Conservation (phyloP, 2,329 filamentous ascomycete species). For the Nakataea oryzae region DNA sequence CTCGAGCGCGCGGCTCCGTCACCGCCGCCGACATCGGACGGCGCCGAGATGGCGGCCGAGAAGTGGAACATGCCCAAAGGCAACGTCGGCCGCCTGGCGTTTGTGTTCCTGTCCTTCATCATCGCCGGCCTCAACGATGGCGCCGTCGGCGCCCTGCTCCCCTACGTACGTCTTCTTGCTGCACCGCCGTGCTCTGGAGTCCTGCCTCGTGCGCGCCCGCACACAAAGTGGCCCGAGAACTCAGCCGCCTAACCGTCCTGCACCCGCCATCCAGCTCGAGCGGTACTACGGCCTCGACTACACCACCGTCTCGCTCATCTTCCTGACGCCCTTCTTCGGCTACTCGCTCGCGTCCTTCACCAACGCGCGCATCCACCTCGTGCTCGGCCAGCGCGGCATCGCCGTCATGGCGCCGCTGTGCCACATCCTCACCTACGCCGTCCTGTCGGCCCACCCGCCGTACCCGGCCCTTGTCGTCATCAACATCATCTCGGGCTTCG, state of each 20-base stretch:
- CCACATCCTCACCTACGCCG: slow-evolving; percentile 54
- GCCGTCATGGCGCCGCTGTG: slow-evolving; percentile 47
- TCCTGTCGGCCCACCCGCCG: slow-evolving; percentile 54
- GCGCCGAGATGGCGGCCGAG: background rate
- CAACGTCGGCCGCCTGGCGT: slow-evolving; percentile 6
- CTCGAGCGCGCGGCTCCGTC: background rate
- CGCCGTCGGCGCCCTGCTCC: slow-evolving; percentile 2
- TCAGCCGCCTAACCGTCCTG: too few relatives aligned
- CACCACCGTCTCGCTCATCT: slow-evolving; percentile 35
- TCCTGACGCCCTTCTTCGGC: slow-evolving; percentile 33
- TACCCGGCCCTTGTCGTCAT: slow-evolving; percentile 56
- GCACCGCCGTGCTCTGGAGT: too few relatives aligned
- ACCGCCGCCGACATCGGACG: background rate
- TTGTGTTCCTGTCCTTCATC: slow-evolving; percentile 2
- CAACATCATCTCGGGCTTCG: slow-evolving; percentile 58
- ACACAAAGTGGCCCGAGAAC: too few relatives aligned
- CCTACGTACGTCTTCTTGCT: slow-evolving; percentile 4
- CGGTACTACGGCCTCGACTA: slow-evolving; percentile 33
- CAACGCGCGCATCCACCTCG: slow-evolving; percentile 29
- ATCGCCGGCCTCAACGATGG: slow-evolving; percentile 14
- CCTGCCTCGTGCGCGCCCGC: too few relatives aligned
- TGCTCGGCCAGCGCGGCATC: slow-evolving; percentile 55
- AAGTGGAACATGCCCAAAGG: slow-evolving; percentile 4
- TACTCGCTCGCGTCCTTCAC: slow-evolving; percentile 33
- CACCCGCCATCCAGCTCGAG: slow-evolving; percentile 27